Conservation (phyloP, 139 green algal species). For the Picochlorum sp. region DNA sequence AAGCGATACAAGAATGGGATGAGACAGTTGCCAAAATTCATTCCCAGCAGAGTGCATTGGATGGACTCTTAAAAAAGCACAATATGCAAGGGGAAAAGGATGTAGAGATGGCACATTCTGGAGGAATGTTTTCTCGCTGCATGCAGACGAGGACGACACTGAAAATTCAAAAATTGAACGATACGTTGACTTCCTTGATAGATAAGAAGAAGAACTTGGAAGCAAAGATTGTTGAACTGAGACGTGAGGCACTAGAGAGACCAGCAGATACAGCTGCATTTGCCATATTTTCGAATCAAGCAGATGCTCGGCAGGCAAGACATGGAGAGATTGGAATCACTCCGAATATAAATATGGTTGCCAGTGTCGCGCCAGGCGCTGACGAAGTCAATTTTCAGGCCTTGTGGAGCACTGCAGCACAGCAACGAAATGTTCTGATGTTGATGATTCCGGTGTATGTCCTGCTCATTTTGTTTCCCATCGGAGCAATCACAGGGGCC, state of each 20-base stretch:
- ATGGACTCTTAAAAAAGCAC: background rate
- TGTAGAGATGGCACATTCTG: too few species aligned
- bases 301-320: background rate
- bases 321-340: background rate
- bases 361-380: background rate
- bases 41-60: background rate
- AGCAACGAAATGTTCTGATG: background rate
- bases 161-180: too few species aligned
- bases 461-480: conserved; percentile 7
- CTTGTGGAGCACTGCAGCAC: background rate
- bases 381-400: background rate
- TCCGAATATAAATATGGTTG: background rate
- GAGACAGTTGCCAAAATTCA: background rate
- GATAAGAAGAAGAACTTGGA: too few species aligned
- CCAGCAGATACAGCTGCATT: background rate
- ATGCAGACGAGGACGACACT: too few species aligned
- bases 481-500: conserved; percentile 5
- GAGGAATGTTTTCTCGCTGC: too few species aligned
- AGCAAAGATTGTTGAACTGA: too few species aligned
- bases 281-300: background rate
- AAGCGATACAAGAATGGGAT: conserved; percentile 4
- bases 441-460: background rate
- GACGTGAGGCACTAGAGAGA: background rate
- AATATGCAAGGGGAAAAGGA: too few species aligned
- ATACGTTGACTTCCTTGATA: too few species aligned